These are phyloP conservation scores for Oryza punctata DNA, from an alignment of 176 grass and related monocot genomes.

Conservation along the genomic window DNA sequence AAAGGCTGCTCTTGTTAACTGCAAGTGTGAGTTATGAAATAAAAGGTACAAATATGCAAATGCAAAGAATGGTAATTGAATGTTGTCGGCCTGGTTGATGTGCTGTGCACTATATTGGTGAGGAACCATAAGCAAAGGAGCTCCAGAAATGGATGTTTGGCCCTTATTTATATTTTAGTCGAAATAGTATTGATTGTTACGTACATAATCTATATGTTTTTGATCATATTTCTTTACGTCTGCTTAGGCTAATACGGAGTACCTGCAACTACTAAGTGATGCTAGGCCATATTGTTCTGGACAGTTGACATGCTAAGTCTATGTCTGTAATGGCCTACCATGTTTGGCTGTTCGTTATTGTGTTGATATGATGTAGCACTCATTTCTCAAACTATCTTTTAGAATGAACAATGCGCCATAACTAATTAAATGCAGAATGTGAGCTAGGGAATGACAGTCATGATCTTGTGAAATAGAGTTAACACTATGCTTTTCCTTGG, in stretches of 20 bases:
- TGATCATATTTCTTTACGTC: neutral
- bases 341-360: neutral
- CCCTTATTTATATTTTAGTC: neutral
- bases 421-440: slow-evolving; percentile 4
- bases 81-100: neutral
- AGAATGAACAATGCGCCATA: neutral
- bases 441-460: neutral
- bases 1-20: neutral
- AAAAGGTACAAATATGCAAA: neutral
- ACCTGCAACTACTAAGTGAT: neutral
- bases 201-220: neutral
- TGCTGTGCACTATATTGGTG: neutral
- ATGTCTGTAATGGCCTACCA: neutral
- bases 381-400: neutral
- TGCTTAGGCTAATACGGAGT: neutral
- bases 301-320: neutral
- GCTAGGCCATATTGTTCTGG: neutral
- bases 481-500: neutral
- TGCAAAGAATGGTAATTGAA: neutral
- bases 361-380: neutral
- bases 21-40: neutral
- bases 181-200: neutral
- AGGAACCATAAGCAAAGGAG: neutral
- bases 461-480: slow-evolving; percentile 13
- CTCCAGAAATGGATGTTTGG: neutral